phyloP scores from a whole-genome alignment of 106 monocot species.

The Apostasia ramifera region DNA sequence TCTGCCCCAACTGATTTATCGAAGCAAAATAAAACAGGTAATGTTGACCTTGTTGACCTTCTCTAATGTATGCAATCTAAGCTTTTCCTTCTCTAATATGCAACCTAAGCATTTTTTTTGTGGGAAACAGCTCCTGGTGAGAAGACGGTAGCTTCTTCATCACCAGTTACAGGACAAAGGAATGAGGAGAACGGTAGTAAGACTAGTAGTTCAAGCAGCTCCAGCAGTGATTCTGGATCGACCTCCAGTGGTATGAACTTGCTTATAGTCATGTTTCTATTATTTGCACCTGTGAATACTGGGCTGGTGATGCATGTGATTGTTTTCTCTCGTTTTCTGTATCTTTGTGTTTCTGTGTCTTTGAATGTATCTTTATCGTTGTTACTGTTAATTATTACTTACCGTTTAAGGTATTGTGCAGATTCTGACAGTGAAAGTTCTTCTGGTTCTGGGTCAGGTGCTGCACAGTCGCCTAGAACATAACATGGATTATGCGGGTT shows the following conservation, averaged over 20 bases:
- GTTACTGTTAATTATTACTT: too few relatives aligned
- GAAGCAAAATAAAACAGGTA: conserved; percentile 4
- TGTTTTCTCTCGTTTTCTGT: too few relatives aligned
- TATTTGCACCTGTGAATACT: neutral
- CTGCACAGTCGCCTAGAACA: conserved; percentile 2
- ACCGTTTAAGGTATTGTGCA: conserved; percentile 7
- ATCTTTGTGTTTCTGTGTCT: too few relatives aligned
- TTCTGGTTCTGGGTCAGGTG: conserved; percentile 30
- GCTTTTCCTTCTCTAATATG: neutral
- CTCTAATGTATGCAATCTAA: neutral
- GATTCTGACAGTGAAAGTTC: conserved; percentile 58
- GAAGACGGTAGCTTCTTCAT: conserved; percentile 25
- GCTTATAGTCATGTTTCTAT: neutral
- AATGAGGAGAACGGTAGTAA: conserved; percentile 33
- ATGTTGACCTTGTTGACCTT: neutral
- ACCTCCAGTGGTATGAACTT: conserved; percentile 44
- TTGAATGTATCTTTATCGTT: too few relatives aligned
- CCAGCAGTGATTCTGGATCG: conserved; percentile 62
- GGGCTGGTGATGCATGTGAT: too few relatives aligned
- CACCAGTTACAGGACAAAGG: conserved; percentile 22
- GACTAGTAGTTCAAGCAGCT: conserved; percentile 62
- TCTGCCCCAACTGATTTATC: neutral
- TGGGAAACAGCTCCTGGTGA: conserved; percentile 10
- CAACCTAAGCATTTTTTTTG: neutral
- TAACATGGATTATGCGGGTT: neutral